Conservation (phyloP, 208 protist species). For the Trichomonas tenax region DNA sequence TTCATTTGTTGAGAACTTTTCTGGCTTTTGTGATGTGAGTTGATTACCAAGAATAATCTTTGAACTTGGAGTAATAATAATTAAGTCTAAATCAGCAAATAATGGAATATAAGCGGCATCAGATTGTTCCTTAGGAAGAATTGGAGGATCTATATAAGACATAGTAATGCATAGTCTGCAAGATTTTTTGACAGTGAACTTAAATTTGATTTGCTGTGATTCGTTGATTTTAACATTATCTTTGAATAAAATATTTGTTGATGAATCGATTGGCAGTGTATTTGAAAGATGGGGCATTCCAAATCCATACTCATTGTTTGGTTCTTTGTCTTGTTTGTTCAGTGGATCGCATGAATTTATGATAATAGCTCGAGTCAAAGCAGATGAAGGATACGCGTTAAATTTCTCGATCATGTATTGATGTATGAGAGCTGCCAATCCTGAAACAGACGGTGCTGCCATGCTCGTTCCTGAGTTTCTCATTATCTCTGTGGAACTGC, state of each 20-base stretch:
- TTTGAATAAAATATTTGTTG: neutral
- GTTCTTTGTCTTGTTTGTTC: neutral
- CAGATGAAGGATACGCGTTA: neutral
- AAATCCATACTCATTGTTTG: neutral
- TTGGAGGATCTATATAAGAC: conserved; percentile 1
- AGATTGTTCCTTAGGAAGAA: neutral
- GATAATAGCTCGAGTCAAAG: neutral
- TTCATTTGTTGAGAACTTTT: neutral
- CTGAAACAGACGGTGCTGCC: neutral
- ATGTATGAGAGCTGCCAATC: neutral
- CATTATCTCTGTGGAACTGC: neutral
- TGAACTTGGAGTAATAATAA: neutral
- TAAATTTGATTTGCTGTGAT: neutral
- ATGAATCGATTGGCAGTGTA: neutral
- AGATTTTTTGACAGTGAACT: neutral
- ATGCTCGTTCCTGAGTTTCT: neutral
- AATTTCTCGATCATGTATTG: neutral
- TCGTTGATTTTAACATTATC: neutral
- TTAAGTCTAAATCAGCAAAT: neutral
- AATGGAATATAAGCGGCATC: neutral
- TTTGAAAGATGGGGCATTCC: neutral
- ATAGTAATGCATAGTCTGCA: neutral
- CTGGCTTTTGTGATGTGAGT: neutral
- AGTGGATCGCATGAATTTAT: neutral
- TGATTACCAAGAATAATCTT: neutral